Percentiles rank a stretch among this genome's conserved stretches.
phyloP scores from a whole-genome alignment of 805 yeast genomes.

The Kazachstania kunashirensis region DNA sequence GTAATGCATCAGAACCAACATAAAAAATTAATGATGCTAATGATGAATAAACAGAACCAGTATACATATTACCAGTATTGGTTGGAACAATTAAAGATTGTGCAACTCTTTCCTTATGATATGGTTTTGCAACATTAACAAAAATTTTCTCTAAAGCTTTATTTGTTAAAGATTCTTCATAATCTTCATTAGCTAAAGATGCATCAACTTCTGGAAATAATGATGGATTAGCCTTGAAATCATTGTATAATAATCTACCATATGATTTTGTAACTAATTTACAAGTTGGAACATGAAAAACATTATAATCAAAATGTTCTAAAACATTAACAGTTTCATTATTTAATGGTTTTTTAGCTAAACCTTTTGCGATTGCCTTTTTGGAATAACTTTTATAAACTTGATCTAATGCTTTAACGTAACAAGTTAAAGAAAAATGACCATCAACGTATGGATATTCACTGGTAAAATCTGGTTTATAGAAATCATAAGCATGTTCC shows the following conservation, averaged over 20 bases:
- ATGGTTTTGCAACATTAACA: slow-evolving; percentile 63
- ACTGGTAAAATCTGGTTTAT: slow-evolving; percentile 92
- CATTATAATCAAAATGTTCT: slow-evolving; percentile 78
- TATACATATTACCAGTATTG: slow-evolving; percentile 96
- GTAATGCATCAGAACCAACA: slow-evolving; percentile 64
- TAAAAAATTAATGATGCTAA: slow-evolving; percentile 71
- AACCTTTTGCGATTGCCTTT: slow-evolving; percentile 52
- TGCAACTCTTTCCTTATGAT: slow-evolving; percentile 55
- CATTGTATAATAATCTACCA: slow-evolving; percentile 86
- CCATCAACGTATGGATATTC: slow-evolving; percentile 98
- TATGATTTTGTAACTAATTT: slow-evolving; percentile 87
- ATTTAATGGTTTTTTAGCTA: slow-evolving; percentile 36
- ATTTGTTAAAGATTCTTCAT: slow-evolving; percentile 73
- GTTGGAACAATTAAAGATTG: slow-evolving; percentile 85
- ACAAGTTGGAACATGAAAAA: slow-evolving; percentile 98
- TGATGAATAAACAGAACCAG: slow-evolving; percentile 86
- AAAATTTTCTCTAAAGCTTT: slow-evolving; percentile 77
- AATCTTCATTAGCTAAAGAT: slow-evolving; percentile 43
- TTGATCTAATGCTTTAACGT: slow-evolving; percentile 83
- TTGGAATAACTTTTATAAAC: slow-evolving; percentile 76
- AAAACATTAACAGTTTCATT: slow-evolving; percentile 56
- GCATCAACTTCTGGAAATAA: slow-evolving; percentile 51
- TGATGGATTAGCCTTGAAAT: slow-evolving; percentile 63
- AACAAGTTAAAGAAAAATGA: slow-evolving; percentile 87
- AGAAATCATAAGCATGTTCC: slow-evolving; percentile 97